Evolutionary conservation across 768 basidiomycete species (phyloP).

Genomic region (Tubosaeta sp.): DNA sequence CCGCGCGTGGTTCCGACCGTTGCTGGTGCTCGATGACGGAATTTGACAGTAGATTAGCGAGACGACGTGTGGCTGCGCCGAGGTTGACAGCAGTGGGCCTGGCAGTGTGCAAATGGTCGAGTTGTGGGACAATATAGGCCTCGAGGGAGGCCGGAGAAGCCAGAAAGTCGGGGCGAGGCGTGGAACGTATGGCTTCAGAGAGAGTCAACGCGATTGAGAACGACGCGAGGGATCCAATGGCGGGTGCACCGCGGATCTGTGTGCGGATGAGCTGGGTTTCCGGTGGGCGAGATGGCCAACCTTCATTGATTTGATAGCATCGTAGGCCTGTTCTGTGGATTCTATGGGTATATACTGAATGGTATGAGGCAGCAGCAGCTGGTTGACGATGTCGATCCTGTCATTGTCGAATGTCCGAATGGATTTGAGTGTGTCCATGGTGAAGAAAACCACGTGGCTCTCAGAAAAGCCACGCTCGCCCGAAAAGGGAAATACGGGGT

Average conservation of each 20-base stretch:
- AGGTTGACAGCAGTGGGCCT: slow-evolving; percentile 98
- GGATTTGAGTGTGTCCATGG: slow-evolving; percentile 32
- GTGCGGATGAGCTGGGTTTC: neutral
- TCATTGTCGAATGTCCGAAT: slow-evolving; percentile 40
- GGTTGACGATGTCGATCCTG: slow-evolving; percentile 83
- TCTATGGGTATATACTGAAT: slow-evolving; percentile 63
- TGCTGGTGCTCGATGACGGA: slow-evolving; percentile 15
- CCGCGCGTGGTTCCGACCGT: slow-evolving; percentile 7
- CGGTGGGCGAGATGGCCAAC: slow-evolving; percentile 33
- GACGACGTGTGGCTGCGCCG: slow-evolving; percentile 74
- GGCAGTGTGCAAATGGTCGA: slow-evolving; percentile 76
- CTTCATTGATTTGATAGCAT: slow-evolving; percentile 97
- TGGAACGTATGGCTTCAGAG: slow-evolving; percentile 44
- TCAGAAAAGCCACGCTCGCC: slow-evolving; percentile 4
- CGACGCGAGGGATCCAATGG: slow-evolving; percentile 89
- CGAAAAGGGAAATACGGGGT: slow-evolving; percentile 15
- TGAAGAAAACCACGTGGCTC: slow-evolving; percentile 5
- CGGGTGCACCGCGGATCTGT: slow-evolving; percentile 88
- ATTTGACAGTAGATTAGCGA: slow-evolving; percentile 44
- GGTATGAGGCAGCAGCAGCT: slow-evolving; percentile 78
- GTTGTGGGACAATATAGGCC: slow-evolving; percentile 50
- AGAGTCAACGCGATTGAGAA: slow-evolving; percentile 70
- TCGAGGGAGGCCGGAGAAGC: slow-evolving; percentile 48
- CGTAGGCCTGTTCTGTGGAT: slow-evolving; percentile 80
- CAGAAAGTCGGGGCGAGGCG: slow-evolving; percentile 52